Conservation (phyloP, 208 protist species). For the Leishmania arabica region DNA sequence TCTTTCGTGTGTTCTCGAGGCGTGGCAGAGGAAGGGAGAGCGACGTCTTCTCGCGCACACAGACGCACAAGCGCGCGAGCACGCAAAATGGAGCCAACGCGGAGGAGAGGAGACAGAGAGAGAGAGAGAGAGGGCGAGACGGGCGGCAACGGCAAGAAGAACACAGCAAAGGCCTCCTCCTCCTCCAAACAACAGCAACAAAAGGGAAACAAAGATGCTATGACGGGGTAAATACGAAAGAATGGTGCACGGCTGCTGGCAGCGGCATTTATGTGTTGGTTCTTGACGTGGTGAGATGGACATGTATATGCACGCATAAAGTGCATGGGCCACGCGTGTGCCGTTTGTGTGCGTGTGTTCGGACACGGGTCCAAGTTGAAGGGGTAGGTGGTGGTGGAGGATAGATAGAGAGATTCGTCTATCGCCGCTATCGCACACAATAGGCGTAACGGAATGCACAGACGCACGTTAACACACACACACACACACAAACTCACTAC, state of each 20-base stretch:
- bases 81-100: background rate
- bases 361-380: background rate
- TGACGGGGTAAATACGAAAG: conserved; percentile 17
- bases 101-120: background rate
- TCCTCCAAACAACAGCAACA: background rate
- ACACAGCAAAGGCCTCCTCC: background rate
- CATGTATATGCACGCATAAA: background rate
- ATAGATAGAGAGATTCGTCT: background rate
- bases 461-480: background rate
- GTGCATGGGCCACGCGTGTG: background rate
- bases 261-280: background rate
- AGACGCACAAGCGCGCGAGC: background rate
- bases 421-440: background rate
- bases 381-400: background rate
- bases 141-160: background rate
- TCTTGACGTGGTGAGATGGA: background rate
- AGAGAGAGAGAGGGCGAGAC: background rate
- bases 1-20: too few species aligned
- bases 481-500: background rate
- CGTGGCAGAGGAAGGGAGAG: background rate
- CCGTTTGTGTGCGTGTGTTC: background rate
- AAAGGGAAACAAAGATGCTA: conserved; percentile 13
- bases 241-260: background rate
- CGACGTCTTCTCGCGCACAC: background rate
- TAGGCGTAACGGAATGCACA: background rate